Evolutionary conservation across 805 yeast genomes (phyloP).

Genomic region (Candida silvicultrix): DNA sequence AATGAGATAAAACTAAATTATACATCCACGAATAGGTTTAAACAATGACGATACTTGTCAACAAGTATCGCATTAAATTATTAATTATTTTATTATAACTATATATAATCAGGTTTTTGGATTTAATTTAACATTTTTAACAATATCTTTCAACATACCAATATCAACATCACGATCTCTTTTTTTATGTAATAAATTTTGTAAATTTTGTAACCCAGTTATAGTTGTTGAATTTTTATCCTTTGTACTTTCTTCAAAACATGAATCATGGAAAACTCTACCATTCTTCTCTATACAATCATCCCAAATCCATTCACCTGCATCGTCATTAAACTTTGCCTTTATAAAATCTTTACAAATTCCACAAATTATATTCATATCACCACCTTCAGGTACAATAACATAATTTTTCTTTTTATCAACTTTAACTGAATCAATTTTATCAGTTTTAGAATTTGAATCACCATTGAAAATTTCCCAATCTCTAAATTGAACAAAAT

Average conservation of each 20-base stretch:
- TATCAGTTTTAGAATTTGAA: constrained; percentile 5
- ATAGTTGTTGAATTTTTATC: background rate
- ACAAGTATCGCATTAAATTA: no score
- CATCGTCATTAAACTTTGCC: constrained; percentile 65
- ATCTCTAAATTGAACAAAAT: constrained; percentile 73
- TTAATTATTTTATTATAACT: no score
- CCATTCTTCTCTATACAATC: constrained; percentile 50
- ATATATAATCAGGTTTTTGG: background rate
- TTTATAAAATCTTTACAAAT: constrained; percentile 61
- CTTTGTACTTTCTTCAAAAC: constrained; percentile 57
- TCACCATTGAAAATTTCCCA: constrained; percentile 35
- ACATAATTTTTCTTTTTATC: constrained; percentile 44
- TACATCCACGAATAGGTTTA: no score
- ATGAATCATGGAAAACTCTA: constrained; percentile 57
- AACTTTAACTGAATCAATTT: constrained; percentile 9
- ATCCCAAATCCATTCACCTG: constrained; percentile 80
- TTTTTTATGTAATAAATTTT: background rate
- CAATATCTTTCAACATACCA: constrained; percentile 10
- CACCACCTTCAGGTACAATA: constrained; percentile 57
- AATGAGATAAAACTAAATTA: no score
- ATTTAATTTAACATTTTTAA: constrained; percentile 10
- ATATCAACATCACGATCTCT: constrained; percentile 8
- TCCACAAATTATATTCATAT: constrained; percentile 55
- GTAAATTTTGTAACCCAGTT: background rate
- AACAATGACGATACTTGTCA: no score